Conservation (phyloP, 768 basidiomycete genomes). For the Mycena filopes region DNA sequence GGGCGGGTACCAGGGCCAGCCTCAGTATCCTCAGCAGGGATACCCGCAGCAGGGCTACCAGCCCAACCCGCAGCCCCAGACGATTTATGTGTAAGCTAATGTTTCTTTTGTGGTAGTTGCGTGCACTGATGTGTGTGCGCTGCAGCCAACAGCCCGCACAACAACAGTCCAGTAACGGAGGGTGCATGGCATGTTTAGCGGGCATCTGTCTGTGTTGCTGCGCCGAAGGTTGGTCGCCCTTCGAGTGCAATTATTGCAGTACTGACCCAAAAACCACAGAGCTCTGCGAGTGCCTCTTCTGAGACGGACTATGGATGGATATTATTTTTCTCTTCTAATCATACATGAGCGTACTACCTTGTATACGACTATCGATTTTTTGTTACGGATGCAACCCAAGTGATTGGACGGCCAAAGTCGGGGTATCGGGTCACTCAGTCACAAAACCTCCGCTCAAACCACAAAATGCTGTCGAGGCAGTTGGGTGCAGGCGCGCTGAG, state of each 20-base stretch:
- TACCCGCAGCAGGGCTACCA: constrained; percentile 71
- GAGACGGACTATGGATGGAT: constrained; percentile 23
- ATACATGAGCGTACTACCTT: constrained; percentile 10
- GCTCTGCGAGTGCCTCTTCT: constrained; percentile 81
- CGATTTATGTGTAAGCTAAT: constrained; percentile 76
- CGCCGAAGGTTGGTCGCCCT: constrained; percentile 74
- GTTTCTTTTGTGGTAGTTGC: neutral
- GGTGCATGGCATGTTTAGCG: constrained; percentile 74
- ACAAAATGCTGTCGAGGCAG: constrained; percentile 86
- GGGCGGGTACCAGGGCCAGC: constrained; percentile 20
- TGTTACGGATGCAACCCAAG: neutral
- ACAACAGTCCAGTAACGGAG: constrained; percentile 60
- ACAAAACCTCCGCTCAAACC: constrained; percentile 22
- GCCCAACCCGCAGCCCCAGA: constrained; percentile 71
- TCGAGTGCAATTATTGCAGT: too few relatives aligned
- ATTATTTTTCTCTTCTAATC: constrained; percentile 14
- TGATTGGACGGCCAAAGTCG: neutral
- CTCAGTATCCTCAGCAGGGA: constrained; percentile 48
- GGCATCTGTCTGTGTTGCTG: constrained; percentile 75
- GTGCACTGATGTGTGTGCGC: constrained; percentile 8
- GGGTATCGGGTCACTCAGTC: constrained; percentile 36
- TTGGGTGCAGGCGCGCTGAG: constrained; percentile 73
- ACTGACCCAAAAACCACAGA: constrained; percentile 52
- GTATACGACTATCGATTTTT: neutral
- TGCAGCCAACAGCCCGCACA: constrained; percentile 60